phyloP scores from a whole-genome alignment of 495 filamentous ascomycete species.

The Durotheca rogersii region DNA sequence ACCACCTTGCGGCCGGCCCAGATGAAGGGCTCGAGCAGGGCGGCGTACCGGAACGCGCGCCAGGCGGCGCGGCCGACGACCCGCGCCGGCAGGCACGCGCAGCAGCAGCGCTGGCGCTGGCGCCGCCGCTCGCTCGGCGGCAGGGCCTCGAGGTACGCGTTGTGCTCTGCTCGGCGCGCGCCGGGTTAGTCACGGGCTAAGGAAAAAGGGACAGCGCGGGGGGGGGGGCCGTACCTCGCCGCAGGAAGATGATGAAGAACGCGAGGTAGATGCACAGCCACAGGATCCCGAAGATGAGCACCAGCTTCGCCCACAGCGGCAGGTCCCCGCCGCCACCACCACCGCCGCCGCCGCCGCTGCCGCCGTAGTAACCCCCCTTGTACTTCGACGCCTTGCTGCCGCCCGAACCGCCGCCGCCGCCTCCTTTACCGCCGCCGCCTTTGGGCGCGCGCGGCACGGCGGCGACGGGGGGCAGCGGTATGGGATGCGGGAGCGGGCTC shows the following conservation, averaged over 20 bases:
- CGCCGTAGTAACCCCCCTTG: too few species aligned
- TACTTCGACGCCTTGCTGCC: too few species aligned
- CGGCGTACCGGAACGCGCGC: constrained; percentile 15
- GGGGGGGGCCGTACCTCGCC: constrained; percentile 3
- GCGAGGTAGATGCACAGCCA: constrained; percentile 8
- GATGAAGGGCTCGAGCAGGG: constrained; percentile 9
- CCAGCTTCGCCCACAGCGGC: constrained; percentile 8
- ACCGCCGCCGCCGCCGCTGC: neutral
- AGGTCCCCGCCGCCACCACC: neutral
- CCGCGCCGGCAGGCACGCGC: too few species aligned
- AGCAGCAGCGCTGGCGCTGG: neutral
- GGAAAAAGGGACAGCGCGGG: too few species aligned
- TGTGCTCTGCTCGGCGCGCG: too few species aligned
- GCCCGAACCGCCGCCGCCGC: neutral
- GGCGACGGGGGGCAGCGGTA: too few species aligned
- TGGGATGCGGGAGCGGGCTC: neutral
- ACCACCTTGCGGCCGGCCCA: constrained; percentile 11
- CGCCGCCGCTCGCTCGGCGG: neutral
- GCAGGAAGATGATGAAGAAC: constrained; percentile 6
- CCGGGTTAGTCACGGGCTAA: too few species aligned
- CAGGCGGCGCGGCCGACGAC: constrained; percentile 4
- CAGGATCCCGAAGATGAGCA: constrained; percentile 11
- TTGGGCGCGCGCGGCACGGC: constrained; percentile 15
- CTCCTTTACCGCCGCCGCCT: constrained; percentile 4
- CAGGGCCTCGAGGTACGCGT: too few species aligned